Evolutionary conservation across 2,329 filamentous ascomycete species (phyloP).

Genomic region (Neophaeococcomyces mojaviensis): DNA sequence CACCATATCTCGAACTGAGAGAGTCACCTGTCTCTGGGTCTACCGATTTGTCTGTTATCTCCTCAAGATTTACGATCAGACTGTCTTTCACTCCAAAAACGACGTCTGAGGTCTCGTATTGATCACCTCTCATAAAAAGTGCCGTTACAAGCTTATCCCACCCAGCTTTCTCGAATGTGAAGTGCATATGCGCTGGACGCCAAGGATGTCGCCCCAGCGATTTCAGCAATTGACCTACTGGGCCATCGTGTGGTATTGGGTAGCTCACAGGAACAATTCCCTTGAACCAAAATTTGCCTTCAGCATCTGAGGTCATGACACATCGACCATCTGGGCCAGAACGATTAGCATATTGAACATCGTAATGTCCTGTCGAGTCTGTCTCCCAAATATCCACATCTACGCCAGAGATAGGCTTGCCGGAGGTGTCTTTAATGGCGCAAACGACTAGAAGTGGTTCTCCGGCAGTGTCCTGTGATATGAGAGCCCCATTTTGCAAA

Average conservation of each 20-base stretch:
- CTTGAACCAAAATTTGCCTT: constrained; percentile 10
- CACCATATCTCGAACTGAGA: no score
- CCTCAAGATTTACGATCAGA: constrained; percentile 49
- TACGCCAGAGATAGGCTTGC: constrained; percentile 7
- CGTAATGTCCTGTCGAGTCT: constrained; percentile 14
- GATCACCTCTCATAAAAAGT: constrained; percentile 53
- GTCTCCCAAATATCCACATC: constrained; percentile 14
- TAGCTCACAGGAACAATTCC: constrained; percentile 12
- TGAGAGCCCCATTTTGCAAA: constrained; percentile 9
- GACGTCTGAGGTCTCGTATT: constrained; percentile 50
- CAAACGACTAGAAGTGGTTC: constrained; percentile 12
- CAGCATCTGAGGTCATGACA: constrained; percentile 11
- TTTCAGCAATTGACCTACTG: constrained; percentile 47
- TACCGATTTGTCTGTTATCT: neutral
- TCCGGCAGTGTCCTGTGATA: constrained; percentile 10
- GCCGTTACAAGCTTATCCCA: constrained; percentile 52
- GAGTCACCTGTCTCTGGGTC: no score
- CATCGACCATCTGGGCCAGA: constrained; percentile 12
- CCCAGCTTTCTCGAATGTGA: constrained; percentile 41
- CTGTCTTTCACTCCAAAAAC: constrained; percentile 57
- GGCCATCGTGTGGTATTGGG: constrained; percentile 23
- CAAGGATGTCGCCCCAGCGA: constrained; percentile 52
- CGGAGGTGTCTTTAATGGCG: constrained; percentile 9
- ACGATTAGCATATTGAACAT: constrained; percentile 14
- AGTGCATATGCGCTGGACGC: constrained; percentile 54